These are phyloP conservation scores for Xylariaceae sp. DNA, from an alignment of 2,329 filamentous ascomycete species.

Conservation along the genomic window DNA sequence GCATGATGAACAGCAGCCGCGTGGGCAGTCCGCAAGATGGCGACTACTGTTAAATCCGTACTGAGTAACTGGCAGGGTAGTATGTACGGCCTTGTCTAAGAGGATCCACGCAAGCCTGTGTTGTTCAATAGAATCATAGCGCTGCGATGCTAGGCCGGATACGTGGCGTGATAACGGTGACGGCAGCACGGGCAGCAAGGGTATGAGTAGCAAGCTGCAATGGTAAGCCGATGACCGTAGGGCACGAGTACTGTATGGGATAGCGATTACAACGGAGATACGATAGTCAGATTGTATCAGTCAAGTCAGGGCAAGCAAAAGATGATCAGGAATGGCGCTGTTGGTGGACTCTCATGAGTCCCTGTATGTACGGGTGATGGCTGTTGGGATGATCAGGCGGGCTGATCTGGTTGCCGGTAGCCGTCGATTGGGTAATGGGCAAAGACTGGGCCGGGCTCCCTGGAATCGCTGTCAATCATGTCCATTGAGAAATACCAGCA, in stretches of 20 bases:
- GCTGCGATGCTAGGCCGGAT: not conserved
- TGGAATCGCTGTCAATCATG: not conserved
- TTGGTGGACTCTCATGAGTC: not conserved
- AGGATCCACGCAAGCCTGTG: not conserved
- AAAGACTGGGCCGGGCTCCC: not conserved
- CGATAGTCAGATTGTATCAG: not conserved
- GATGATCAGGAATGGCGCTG: no score
- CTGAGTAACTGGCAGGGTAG: not conserved
- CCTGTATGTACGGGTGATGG: not conserved
- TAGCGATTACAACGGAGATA: not conserved
- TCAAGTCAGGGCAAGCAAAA: not conserved
- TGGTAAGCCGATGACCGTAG: no score
- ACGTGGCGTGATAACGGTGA: not conserved
- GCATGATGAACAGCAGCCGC: conserved; percentile 12
- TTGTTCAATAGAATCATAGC: conserved; percentile 1
- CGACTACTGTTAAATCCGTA: no score
- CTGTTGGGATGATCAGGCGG: not conserved
- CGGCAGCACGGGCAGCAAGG: not conserved
- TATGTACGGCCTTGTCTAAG: not conserved
- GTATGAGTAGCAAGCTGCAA: no score
- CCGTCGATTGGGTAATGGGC: not conserved
- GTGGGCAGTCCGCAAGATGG: not conserved
- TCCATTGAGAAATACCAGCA: not conserved
- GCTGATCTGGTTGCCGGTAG: not conserved
- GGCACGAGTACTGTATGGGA: no score